Evolutionary conservation across 2,329 filamentous ascomycete species (phyloP).

Genomic region (Curvularia sp.): DNA sequence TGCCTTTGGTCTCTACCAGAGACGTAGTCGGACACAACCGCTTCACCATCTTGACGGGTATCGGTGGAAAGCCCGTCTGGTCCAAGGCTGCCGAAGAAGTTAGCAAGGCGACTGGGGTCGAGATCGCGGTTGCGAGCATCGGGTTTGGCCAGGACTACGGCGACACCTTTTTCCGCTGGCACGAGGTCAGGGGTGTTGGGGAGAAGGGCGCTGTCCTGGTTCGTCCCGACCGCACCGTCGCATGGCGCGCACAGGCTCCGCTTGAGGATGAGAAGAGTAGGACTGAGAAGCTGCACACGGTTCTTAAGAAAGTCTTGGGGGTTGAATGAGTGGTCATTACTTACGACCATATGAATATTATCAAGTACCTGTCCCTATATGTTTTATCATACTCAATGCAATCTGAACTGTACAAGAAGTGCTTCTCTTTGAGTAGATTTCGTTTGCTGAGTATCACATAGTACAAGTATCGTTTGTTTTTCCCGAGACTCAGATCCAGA

Average conservation of each 20-base stretch:
- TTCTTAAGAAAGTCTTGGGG: not conserved
- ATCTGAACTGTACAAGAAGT: not conserved
- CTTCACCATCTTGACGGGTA: conserved; percentile 7
- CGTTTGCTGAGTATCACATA: too few relatives aligned
- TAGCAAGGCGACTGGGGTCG: not conserved
- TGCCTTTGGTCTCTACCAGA: conserved; percentile 1
- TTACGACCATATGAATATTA: too few relatives aligned
- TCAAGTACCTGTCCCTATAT: not conserved
- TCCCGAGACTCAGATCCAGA: not conserved
- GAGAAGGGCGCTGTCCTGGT: conserved; percentile 9
- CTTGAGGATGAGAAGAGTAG: not conserved
- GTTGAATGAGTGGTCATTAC: not conserved
- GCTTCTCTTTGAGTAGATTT: not conserved
- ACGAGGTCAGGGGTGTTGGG: conserved; percentile 1
- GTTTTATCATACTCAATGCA: not conserved
- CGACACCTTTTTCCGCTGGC: conserved; percentile 5
- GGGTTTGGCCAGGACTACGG: conserved; percentile 5
- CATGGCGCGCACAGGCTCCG: conserved; percentile 7
- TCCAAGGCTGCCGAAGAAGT: not conserved
- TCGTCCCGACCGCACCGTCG: conserved; percentile 5
- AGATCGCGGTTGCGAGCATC: conserved; percentile 7
- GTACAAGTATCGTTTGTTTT: too few relatives aligned
- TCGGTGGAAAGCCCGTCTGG: conserved; percentile 5
- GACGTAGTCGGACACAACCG: conserved; percentile 4
- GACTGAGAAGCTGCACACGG: conserved; percentile 2